phyloP scores from a whole-genome alignment of 306 rosid genomes.

The Castanea mollissima region DNA sequence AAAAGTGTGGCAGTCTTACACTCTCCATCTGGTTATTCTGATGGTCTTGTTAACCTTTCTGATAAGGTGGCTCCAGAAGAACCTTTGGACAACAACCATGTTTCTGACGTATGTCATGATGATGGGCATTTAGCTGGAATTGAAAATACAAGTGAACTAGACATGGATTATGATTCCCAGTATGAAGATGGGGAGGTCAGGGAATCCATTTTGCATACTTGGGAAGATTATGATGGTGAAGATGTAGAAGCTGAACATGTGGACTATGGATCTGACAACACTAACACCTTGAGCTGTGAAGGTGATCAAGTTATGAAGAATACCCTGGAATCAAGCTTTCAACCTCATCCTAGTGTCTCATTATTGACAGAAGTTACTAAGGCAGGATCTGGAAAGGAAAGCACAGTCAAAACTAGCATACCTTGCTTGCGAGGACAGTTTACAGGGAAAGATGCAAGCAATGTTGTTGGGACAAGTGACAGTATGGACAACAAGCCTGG shows the following conservation, averaged over 20 bases:
- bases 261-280: background rate
- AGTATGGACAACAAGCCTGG: background rate
- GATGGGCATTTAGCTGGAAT: background rate
- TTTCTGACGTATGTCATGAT: background rate
- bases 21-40: background rate
- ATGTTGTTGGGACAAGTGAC: background rate
- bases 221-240: slow-evolving; percentile 1
- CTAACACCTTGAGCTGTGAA: background rate
- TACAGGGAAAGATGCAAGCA: background rate
- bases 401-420: too few relatives aligned
- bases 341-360: background rate
- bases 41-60: background rate
- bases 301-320: background rate
- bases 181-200: slow-evolving; percentile 8
- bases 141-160: background rate
- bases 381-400: background rate
- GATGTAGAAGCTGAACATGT: background rate
- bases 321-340: background rate
- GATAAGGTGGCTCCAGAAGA: slow-evolving; percentile 1
- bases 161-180: slow-evolving; percentile 1
- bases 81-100: background rate
- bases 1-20: background rate
- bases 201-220: background rate
- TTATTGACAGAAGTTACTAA: background rate
- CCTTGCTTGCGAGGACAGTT: background rate